Base-by-base conservation (phyloP, 1,139 yeast species). In the Hemisphaericaspora lyxosophila region DNA sequence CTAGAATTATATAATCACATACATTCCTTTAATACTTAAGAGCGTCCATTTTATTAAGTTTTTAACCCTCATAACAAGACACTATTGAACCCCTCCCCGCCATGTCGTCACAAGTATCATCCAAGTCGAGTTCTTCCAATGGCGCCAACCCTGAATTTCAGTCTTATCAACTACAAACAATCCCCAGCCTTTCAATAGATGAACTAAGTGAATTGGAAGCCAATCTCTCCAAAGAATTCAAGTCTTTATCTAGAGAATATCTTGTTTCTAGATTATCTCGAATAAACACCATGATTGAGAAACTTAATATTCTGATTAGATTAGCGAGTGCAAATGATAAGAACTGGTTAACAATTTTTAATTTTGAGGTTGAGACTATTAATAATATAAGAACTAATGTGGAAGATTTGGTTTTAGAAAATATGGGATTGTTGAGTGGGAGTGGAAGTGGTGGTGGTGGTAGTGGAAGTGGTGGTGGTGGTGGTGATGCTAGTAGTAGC, bases 321-420 rank as follows among this genome's bases (percentile, higher is more conserved):
- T 37, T 48, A 23, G 52, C 63, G 14, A 52, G 45, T 13, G 58
- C 60, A 7, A 61, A 62, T 41, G 72, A 67, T 25, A 54, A 55
- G 34, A 51, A 54, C 24, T 71, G 77, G 76, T 45, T 51, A 18
- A 57, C 60, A 34, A 54, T 64, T 7, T 65, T 54, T 46, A 51
- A 50, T 26, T 60, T 55, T 39, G 73, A 68, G 46, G 48, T 60
- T n/a, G 67, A 62, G 30, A 55, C 66, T 20, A 62, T 70, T 26
- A 55, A 60, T 31, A 53, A 51, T 30, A 57, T 70, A 29, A 60
- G 56, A 42, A 55, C 57, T 36, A 60, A 59, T 38, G 57, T 64
- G n/a, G 75, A 70, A 45, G 61, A 60, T 40, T 43, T 56, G 22
- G 52, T 61, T 9, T 45, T 62, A 45, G 32, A 44, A 32, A 43